These are phyloP conservation scores for Zizania latifolia DNA, from an alignment of 176 grass and related monocot species.

Conservation along the genomic window DNA sequence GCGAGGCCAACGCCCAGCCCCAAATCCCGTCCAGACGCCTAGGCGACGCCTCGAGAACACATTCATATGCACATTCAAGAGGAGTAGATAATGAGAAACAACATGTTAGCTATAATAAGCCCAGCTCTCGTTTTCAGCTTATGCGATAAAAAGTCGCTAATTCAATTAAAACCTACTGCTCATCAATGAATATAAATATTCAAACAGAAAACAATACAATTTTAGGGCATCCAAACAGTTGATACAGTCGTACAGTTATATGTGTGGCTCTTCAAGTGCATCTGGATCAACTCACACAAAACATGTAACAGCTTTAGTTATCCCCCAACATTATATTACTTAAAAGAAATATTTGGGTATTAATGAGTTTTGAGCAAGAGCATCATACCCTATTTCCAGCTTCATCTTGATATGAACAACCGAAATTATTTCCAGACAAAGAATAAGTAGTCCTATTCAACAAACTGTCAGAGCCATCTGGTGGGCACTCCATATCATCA, in stretches of 20 bases:
- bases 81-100: background rate
- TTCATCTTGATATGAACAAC: slow-evolving; percentile 41
- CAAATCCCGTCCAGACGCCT: background rate
- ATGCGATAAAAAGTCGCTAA: background rate
- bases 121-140: background rate
- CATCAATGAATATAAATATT: slow-evolving; percentile 1
- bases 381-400: slow-evolving; percentile 48
- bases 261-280: background rate
- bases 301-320: background rate
- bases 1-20: too few relatives aligned
- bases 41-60: too few relatives aligned
- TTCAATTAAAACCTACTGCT: background rate
- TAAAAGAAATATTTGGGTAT: background rate
- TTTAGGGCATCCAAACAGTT: background rate
- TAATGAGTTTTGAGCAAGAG: slow-evolving; percentile 23
- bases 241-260: background rate
- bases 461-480: slow-evolving; percentile 44
- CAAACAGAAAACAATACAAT: background rate
- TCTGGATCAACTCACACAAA: background rate
- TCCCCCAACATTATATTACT: background rate
- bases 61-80: slow-evolving; percentile 4
- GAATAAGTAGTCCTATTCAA: slow-evolving; percentile 18
- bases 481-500: slow-evolving; percentile 42
- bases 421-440: slow-evolving; percentile 38
- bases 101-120: background rate